Conservation (phyloP, 202 grass and related monocot species). For the Alloteropsis angusta region DNA sequence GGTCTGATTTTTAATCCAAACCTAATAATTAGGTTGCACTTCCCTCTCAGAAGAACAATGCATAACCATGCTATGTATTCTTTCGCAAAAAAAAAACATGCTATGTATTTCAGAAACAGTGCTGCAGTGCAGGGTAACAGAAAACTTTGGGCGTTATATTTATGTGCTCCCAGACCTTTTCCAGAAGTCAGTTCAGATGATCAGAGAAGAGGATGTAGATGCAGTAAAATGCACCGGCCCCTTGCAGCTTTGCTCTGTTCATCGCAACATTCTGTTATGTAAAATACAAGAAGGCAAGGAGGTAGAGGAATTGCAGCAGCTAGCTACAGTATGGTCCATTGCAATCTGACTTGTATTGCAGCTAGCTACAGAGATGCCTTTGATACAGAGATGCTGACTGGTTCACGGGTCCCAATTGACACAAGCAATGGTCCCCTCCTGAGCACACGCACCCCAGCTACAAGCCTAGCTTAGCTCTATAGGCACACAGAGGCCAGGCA, state of each 20-base stretch:
- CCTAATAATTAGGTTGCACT: not conserved
- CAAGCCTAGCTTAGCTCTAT: not conserved
- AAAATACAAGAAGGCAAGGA: slow-evolving; percentile 27
- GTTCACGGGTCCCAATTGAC: slow-evolving; percentile 30
- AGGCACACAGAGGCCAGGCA: slow-evolving; percentile 5
- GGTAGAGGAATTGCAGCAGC: not conserved
- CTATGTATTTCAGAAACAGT: not conserved
- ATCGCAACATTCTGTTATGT: slow-evolving; percentile 29
- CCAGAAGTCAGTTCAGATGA: slow-evolving; percentile 27
- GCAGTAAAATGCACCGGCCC: slow-evolving; percentile 1
- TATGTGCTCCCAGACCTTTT: slow-evolving; percentile 18
- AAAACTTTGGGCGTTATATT: slow-evolving; percentile 22
- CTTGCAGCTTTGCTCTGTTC: slow-evolving; percentile 27
- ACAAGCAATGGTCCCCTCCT: slow-evolving; percentile 10
- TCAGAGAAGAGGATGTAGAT: slow-evolving; percentile 4
- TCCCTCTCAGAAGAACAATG: not conserved
- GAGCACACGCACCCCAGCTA: not conserved
- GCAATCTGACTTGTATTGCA: slow-evolving; percentile 32
- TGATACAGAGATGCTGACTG: slow-evolving; percentile 46
- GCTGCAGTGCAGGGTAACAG: not conserved
- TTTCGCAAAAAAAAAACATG: too few species aligned
- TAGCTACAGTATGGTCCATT: slow-evolving; percentile 18
- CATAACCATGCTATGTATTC: not conserved
- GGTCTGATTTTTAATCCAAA: not conserved
- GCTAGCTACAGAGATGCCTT: not conserved